Conservation (phyloP, 2,329 filamentous ascomycete species). For the Escovopsis sp. region DNA sequence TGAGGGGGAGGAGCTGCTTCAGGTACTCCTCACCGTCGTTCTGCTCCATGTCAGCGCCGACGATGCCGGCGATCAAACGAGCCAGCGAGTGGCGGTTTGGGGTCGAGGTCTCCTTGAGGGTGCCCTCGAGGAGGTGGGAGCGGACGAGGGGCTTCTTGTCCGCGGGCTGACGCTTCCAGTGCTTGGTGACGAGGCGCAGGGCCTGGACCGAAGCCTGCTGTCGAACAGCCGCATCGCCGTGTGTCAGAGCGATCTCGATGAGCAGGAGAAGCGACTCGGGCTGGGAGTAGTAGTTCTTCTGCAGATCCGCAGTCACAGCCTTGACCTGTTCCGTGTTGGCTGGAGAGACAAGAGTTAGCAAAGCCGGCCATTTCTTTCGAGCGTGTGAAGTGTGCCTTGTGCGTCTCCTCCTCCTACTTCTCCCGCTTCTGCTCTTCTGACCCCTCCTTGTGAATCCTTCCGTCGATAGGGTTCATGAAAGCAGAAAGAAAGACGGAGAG, state of each 20-base stretch:
- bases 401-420: not conserved
- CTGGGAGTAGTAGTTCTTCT: slow-evolving; percentile 84
- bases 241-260: slow-evolving; percentile 74
- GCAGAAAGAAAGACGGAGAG: not conserved
- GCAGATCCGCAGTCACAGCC: slow-evolving; percentile 75
- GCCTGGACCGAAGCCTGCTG: slow-evolving; percentile 89
- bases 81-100: slow-evolving; percentile 76
- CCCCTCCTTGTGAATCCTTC: not conserved
- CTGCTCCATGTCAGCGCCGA: slow-evolving; percentile 59
- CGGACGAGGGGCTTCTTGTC: slow-evolving; percentile 70
- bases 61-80: slow-evolving; percentile 76
- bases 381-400: not conserved
- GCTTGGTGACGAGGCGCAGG: slow-evolving; percentile 65
- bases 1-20: slow-evolving; percentile 63
- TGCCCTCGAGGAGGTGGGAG: slow-evolving; percentile 69
- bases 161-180: slow-evolving; percentile 63
- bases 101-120: slow-evolving; percentile 62
- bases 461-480: not conserved
- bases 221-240: slow-evolving; percentile 57
- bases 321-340: slow-evolving; percentile 84
- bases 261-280: slow-evolving; percentile 74
- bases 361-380: not conserved
- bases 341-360: slow-evolving; percentile 29
- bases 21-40: slow-evolving; percentile 76
- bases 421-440: not conserved